These are phyloP conservation scores for Corylus americana DNA, from an alignment of 306 rosid species.

Conservation along the genomic window DNA sequence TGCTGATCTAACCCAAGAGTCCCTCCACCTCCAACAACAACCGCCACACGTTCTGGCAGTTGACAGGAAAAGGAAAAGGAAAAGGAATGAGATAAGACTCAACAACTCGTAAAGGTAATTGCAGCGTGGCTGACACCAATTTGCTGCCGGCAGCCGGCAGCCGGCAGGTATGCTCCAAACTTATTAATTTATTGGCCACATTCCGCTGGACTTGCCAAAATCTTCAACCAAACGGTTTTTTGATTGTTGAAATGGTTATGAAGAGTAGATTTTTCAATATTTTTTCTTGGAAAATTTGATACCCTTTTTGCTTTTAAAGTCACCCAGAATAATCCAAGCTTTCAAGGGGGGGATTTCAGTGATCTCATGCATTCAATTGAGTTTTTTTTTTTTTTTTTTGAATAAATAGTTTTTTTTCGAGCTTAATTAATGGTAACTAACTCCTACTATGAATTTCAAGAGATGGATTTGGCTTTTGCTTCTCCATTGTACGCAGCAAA, in stretches of 20 bases:
- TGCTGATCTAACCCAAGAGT: not conserved
- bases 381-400: not conserved
- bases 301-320: not conserved
- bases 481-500: slow-evolving; percentile 26
- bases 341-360: not conserved
- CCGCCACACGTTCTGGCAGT: not conserved
- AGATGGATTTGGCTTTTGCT: slow-evolving; percentile 46
- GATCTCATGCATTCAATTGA: not conserved
- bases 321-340: not conserved
- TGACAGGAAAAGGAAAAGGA: not conserved
- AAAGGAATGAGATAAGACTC: not conserved
- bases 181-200: not conserved
- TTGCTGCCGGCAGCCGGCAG: too few relatives aligned
- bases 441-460: not conserved
- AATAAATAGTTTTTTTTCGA: too few relatives aligned
- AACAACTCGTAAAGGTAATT: not conserved
- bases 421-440: not conserved
- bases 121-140: not conserved
- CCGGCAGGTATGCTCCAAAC: not conserved
- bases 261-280: not conserved
- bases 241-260: too few relatives aligned
- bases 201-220: not conserved
- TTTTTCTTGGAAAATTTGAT: not conserved
- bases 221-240: not conserved
- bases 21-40: not conserved